Conservation (phyloP, 1,284 basidiomycete species). For the Trametes polyzona region DNA sequence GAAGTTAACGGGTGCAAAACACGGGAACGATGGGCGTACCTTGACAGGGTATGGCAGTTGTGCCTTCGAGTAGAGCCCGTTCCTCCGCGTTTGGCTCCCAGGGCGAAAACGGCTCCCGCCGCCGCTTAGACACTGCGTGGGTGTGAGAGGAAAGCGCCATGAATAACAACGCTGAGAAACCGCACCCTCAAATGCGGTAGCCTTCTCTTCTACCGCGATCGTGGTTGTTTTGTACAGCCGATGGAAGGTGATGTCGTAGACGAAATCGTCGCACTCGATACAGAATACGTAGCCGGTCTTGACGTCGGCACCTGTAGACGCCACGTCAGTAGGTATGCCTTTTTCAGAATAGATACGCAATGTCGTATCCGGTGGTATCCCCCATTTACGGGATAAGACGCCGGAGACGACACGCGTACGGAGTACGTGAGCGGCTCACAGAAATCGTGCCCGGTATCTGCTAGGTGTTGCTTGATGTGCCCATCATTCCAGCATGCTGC, state of each 20-base stretch:
- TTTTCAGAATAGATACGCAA: not conserved
- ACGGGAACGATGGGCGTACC: constrained; percentile 40
- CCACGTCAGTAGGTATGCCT: not conserved
- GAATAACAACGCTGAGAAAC: not conserved
- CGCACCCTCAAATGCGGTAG: constrained; percentile 51
- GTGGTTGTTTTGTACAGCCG: constrained; percentile 41
- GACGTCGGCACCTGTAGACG: constrained; percentile 54
- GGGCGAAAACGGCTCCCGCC: constrained; percentile 47
- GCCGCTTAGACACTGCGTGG: constrained; percentile 42
- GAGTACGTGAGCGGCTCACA: constrained; percentile 52
- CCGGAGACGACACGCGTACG: constrained; percentile 12
- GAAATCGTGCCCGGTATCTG: constrained; percentile 62
- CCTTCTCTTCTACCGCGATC: constrained; percentile 53
- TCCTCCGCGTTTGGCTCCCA: constrained; percentile 49
- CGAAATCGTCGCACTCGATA: constrained; percentile 59
- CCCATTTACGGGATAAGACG: not conserved
- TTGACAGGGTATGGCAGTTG: constrained; percentile 61
- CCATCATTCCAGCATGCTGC: constrained; percentile 72
- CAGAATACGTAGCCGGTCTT: constrained; percentile 64
- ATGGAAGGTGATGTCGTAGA: constrained; percentile 52
- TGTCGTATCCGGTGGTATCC: not conserved
- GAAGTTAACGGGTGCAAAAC: not conserved
- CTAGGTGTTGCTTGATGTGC: constrained; percentile 62
- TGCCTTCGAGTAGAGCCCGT: constrained; percentile 38
- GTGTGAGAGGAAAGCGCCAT: not conserved